Conservation (phyloP, 2,329 filamentous ascomycete species). For the Setomelanomma holmii region DNA sequence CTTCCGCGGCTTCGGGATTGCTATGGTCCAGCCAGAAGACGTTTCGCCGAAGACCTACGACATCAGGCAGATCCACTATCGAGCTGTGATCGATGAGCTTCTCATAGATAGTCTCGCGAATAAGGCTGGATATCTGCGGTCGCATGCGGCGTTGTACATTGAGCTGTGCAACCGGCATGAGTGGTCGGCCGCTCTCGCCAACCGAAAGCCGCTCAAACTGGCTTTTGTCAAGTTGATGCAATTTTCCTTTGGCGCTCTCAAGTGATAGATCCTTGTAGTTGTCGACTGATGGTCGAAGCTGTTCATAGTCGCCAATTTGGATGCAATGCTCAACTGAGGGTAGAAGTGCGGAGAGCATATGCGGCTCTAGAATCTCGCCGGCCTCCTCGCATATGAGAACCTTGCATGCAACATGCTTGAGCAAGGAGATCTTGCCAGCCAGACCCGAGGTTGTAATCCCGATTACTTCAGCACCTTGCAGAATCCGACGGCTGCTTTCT, state of each 20-base stretch:
- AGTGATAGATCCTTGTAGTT: constrained; percentile 61
- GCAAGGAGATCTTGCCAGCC: constrained; percentile 60
- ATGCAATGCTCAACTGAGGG: constrained; percentile 68
- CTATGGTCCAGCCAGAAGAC: constrained; percentile 70
- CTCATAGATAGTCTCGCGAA: constrained; percentile 66
- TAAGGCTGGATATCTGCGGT: constrained; percentile 65
- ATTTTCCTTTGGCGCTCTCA: constrained; percentile 55
- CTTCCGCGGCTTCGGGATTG: constrained; percentile 50
- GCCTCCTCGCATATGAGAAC: constrained; percentile 73
- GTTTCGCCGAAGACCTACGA: constrained; percentile 61
- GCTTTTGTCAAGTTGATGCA: constrained; percentile 65
- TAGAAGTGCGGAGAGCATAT: constrained; percentile 66
- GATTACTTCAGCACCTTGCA: constrained; percentile 59
- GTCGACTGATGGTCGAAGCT: constrained; percentile 66
- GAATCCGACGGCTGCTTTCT: constrained; percentile 50
- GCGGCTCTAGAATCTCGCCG: constrained; percentile 71
- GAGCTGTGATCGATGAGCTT: constrained; percentile 59
- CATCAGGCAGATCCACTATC: constrained; percentile 52
- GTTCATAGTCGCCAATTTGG: constrained; percentile 69
- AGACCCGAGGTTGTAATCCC: constrained; percentile 68
- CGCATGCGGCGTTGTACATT: constrained; percentile 71
- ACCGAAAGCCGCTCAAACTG: constrained; percentile 66
- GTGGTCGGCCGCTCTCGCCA: constrained; percentile 24
- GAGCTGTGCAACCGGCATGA: constrained; percentile 48
- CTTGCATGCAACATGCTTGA: constrained; percentile 60